Percentiles rank a stretch among this genome's conserved stretches.
phyloP scores from a whole-genome alignment of 306 rosid genomes.

The Coriaria nepalensis region DNA sequence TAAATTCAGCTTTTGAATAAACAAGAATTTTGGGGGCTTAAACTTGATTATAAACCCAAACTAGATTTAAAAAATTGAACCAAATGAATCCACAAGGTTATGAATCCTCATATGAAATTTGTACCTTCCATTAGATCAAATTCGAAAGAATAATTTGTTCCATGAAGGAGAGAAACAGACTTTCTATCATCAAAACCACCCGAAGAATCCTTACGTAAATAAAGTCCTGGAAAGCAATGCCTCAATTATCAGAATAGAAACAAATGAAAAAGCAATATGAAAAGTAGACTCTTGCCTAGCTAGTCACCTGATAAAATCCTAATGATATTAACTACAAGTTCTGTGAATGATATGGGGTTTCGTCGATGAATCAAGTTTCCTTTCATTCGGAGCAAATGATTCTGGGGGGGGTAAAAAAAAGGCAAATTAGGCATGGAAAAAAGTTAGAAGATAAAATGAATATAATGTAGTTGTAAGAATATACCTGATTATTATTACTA shows the following conservation, averaged over 20 bases:
- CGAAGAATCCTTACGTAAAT: slow-evolving; percentile 22
- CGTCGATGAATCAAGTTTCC: slow-evolving; percentile 29
- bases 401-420: slow-evolving; percentile 23
- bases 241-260: slow-evolving; percentile 19
- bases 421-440: neutral
- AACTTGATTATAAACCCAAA: too few relatives aligned
- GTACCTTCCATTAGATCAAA: slow-evolving; percentile 5
- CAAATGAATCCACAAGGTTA: too few relatives aligned
- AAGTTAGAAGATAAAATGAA: slow-evolving; percentile 8
- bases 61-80: too few relatives aligned
- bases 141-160: slow-evolving; percentile 16
- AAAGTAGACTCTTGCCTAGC: slow-evolving; percentile 7
- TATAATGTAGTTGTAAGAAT: neutral
- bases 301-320: slow-evolving; percentile 78
- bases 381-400: slow-evolving; percentile 83
- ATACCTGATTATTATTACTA: slow-evolving; percentile 86
- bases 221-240: slow-evolving; percentile 29
- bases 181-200: slow-evolving; percentile 14
- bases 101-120: neutral
- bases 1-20: too few relatives aligned
- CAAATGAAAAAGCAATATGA: slow-evolving; percentile 5
- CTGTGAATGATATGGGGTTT: slow-evolving; percentile 37
- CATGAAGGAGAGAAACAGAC: slow-evolving; percentile 11
- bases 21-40: too few relatives aligned
- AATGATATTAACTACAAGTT: slow-evolving; percentile 53